Evolutionary conservation across 371 early-diverging fungal species (phyloP), one percentile per base, ranked within the genome.

Genomic region (Thermomucor indicae-seudaticae): DNA sequence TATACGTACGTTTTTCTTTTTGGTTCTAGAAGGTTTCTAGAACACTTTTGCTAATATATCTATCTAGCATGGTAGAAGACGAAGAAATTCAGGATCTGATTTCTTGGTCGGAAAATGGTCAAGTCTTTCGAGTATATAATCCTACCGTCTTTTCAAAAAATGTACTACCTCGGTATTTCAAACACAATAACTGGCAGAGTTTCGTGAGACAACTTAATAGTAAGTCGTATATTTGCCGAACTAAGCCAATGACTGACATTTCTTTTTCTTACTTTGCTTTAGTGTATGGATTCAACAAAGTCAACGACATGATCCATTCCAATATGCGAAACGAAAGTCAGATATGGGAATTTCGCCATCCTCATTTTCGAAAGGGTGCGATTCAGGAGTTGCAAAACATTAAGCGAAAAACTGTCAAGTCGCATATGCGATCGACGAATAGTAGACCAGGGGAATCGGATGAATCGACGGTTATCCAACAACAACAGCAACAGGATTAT

Each of bases 141-240:
- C 79, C 81, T 4, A 82, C 83, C 0, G 49, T 63, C n/a, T 79
- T 79, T 31, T 73, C 76, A 27, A 79, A 74, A 43, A 53, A 57
- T 2, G 72, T 79, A 0, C 53, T 95, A 40, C 88, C 90, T 8
- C 83, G 79, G 44, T 84, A 88, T 63, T 93, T 91, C 64, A 92
- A 90, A 60, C 91, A 93, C 70, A 88, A 82, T 58, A 92, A 94
- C 59, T 84, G 88, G 74, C 83, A 85, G 47, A 86, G 85, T 42
- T 93, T 94, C 75, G 87, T 92, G 10, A 76, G 92, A 32, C 93
- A 92, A 66, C 71, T 92, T 10, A 93, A 94, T 65, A 89, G 75
- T 75, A 69, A 57, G 55, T 47, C 16, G 5, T 25, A 28, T 6
- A n/a, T n/a, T 41, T 17, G 12, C 28, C 16, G 16, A 37, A 6